phyloP scores from a whole-genome alignment of 2,329 filamentous ascomycete species.

The Aspergillus chevalieri region DNA sequence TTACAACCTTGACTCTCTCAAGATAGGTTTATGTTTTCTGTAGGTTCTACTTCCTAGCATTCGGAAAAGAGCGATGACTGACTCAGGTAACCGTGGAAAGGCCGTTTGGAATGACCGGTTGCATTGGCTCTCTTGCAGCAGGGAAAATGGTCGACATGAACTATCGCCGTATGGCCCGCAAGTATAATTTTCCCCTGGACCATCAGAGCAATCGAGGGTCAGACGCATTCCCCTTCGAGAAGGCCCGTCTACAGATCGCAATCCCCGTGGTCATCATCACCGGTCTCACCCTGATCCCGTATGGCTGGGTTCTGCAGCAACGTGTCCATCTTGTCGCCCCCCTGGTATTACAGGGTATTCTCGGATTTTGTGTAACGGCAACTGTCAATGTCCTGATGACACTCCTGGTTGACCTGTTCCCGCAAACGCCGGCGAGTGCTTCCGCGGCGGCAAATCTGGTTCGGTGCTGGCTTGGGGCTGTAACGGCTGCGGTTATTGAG shows the following conservation, averaged over 20 bases:
- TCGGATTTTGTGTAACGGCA: conserved; percentile 22
- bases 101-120: conserved; percentile 16
- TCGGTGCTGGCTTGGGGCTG: conserved; percentile 24
- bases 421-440: conserved; percentile 20
- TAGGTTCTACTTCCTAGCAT: conserved; percentile 2
- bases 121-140: conserved; percentile 21
- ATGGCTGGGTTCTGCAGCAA: conserved; percentile 27
- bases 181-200: conserved; percentile 9
- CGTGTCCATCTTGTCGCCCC: conserved; percentile 16
- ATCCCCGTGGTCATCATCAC: conserved; percentile 20
- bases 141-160: conserved; percentile 19
- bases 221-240: conserved; percentile 37
- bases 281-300: conserved; percentile 21
- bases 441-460: conserved; percentile 24
- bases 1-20: conserved; percentile 27
- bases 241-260: conserved; percentile 21
- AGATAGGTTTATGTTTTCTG: conserved; percentile 23
- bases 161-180: conserved; percentile 13
- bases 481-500: conserved; percentile 20
- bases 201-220: conserved; percentile 38
- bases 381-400: conserved; percentile 19
- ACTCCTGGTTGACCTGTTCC: conserved; percentile 26
- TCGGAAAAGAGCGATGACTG: background rate
- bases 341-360: conserved; percentile 27
- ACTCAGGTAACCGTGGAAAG: background rate